Percentiles rank a stretch among this genome's conserved stretches.
These are phyloP conservation scores for Gamsiella multidivaricata DNA, from an alignment of 192 early-diverging fungal genomes.

Conservation along the genomic window DNA sequence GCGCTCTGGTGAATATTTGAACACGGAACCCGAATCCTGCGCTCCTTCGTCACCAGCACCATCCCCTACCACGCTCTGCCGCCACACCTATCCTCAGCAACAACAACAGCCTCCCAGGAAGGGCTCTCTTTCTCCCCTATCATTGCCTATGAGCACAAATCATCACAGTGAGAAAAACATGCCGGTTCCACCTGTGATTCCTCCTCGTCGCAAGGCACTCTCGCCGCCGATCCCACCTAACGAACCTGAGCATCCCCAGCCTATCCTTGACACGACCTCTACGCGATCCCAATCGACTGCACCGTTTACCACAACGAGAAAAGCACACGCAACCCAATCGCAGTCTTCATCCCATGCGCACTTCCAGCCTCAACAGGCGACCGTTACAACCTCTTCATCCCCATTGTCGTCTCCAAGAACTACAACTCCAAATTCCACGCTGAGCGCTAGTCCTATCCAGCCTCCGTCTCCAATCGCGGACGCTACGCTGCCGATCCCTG, in stretches of 20 bases:
- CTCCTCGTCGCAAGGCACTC: constrained; percentile 31
- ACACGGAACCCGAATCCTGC: not conserved
- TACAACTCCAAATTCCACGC: too few species aligned
- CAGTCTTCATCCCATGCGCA: not conserved
- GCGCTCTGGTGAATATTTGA: constrained; percentile 8
- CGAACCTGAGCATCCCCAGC: not conserved
- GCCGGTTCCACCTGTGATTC: constrained; percentile 8
- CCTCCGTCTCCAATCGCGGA: not conserved
- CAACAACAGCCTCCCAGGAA: constrained; percentile 10
- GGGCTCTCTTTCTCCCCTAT: constrained; percentile 11
- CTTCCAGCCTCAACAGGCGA: too few species aligned
- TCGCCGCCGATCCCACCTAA: constrained; percentile 18
- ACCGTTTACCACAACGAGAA: not conserved
- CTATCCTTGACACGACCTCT: not conserved
- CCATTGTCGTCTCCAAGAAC: too few species aligned
- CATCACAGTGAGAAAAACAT: not conserved
- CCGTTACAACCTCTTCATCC: too few species aligned
- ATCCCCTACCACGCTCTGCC: constrained; percentile 3
- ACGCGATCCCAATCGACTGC: constrained; percentile 4
- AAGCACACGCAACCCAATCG: not conserved
- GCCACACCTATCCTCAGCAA: not conserved
- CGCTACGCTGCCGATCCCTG: constrained; percentile 8
- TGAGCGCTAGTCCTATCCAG: too few species aligned
- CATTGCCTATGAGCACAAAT: constrained; percentile 3
- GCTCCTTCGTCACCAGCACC: constrained; percentile 22